Conservation (phyloP, 495 filamentous ascomycete species). For the Rusavskia elegans region DNA sequence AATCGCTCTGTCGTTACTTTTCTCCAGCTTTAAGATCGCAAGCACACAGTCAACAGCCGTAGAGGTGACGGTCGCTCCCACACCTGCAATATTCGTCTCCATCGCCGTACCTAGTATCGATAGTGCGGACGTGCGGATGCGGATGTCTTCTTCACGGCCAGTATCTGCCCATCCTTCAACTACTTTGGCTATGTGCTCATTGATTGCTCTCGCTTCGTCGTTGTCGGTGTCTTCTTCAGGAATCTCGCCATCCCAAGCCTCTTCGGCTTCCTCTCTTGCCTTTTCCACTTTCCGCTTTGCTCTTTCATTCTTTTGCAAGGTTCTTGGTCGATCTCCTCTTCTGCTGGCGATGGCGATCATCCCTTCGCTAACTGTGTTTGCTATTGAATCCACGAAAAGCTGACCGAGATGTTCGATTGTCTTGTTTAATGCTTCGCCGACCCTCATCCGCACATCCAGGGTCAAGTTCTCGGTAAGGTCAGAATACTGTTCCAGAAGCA, state of each 20-base stretch:
- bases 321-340: constrained; percentile 35
- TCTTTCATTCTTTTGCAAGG: constrained; percentile 35
- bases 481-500: constrained; percentile 53
- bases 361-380: constrained; percentile 39
- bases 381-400: constrained; percentile 40
- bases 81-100: constrained; percentile 46
- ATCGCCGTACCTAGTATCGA: constrained; percentile 52
- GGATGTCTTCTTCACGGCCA: constrained; percentile 55
- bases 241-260: constrained; percentile 37
- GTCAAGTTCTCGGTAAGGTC: constrained; percentile 40
- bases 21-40: constrained; percentile 49
- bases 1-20: constrained; percentile 46
- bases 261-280: constrained; percentile 24
- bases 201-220: constrained; percentile 26
- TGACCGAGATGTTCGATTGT: constrained; percentile 51
- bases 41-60: constrained; percentile 52
- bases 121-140: constrained; percentile 62
- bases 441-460: constrained; percentile 51
- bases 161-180: constrained; percentile 60
- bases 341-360: constrained; percentile 54
- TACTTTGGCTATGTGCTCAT: constrained; percentile 43
- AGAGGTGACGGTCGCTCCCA: constrained; percentile 37
- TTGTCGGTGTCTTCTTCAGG: constrained; percentile 24
- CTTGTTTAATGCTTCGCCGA: constrained; percentile 57
- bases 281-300: constrained; percentile 33